phyloP scores from a whole-genome alignment of 1,284 basidiomycete species.

The Moesziomyces globuligerus region DNA sequence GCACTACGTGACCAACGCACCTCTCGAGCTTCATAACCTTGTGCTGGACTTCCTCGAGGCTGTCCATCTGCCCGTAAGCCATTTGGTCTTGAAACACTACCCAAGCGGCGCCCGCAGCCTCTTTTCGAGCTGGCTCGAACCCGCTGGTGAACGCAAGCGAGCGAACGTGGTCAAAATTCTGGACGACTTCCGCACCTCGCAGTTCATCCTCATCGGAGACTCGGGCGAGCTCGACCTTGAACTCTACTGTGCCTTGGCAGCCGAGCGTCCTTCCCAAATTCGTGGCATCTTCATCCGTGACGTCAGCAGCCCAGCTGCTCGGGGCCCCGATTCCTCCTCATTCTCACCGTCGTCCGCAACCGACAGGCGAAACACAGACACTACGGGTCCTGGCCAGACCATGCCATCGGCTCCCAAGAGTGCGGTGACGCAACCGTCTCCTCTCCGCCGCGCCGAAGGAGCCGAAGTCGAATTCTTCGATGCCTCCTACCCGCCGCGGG shows the following conservation, averaged over 20 bases:
- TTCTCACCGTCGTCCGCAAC: conserved; percentile 2
- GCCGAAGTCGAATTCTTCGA: conserved; percentile 25
- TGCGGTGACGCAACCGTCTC: conserved; percentile 21
- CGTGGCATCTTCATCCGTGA: conserved; percentile 62
- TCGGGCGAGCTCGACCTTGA: conserved; percentile 64
- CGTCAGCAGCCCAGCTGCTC: conserved; percentile 37
- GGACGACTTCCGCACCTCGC: conserved; percentile 45
- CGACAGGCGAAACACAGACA: not conserved
- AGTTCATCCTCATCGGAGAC: conserved; percentile 63
- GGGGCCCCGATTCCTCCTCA: not conserved
- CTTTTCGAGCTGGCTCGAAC: conserved; percentile 55
- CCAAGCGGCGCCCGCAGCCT: conserved; percentile 44
- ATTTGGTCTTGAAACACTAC: conserved; percentile 54
- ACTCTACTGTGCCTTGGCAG: conserved; percentile 58
- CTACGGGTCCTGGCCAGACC: not conserved
- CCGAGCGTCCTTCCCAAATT: conserved; percentile 53
- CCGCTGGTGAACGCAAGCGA: conserved; percentile 54
- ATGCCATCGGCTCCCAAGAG: conserved; percentile 24
- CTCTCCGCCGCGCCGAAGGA: conserved; percentile 6
- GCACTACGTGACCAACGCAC: conserved; percentile 80
- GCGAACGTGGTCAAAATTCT: conserved; percentile 48
- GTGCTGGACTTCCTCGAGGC: conserved; percentile 80
- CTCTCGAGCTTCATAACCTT: conserved; percentile 83
- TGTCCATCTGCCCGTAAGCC: conserved; percentile 76
- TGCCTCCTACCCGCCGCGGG: conserved; percentile 33